phyloP scores from a whole-genome alignment of 768 basidiomycete species.

The Lactarius pseudohatsudake region DNA sequence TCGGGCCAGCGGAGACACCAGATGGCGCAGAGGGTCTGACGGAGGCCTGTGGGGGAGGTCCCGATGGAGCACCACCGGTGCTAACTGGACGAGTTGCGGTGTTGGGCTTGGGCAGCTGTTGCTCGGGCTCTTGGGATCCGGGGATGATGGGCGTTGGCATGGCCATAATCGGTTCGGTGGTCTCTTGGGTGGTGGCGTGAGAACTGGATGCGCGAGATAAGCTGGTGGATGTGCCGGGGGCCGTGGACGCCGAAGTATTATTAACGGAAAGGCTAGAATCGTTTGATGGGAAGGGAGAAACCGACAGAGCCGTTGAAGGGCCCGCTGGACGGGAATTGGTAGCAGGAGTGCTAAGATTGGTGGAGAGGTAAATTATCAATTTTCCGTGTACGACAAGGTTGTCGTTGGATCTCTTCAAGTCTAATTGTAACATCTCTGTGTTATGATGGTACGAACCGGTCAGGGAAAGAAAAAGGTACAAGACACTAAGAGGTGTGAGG shows the following conservation, averaged over 20 bases:
- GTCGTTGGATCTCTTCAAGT: slow-evolving; percentile 98
- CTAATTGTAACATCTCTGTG: slow-evolving; percentile 89
- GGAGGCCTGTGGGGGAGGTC: slow-evolving; percentile 29
- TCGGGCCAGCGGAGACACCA: slow-evolving; percentile 38
- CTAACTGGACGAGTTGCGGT: slow-evolving; percentile 40
- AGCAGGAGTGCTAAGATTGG: slow-evolving; percentile 83
- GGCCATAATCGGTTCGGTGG: slow-evolving; percentile 27
- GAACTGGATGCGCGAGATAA: slow-evolving; percentile 68
- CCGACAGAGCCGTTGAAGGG: slow-evolving; percentile 56
- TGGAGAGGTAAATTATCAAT: slow-evolving; percentile 93
- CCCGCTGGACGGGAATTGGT: slow-evolving; percentile 78
- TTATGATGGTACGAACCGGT: not conserved
- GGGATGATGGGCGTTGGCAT: slow-evolving; percentile 40
- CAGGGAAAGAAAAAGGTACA: not conserved
- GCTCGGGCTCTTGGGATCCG: slow-evolving; percentile 34
- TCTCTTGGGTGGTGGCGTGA: slow-evolving; percentile 56
- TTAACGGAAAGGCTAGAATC: slow-evolving; percentile 61
- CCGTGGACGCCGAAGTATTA: slow-evolving; percentile 40
- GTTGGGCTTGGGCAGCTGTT: slow-evolving; percentile 32
- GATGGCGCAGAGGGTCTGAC: slow-evolving; percentile 41
- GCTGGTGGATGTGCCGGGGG: slow-evolving; percentile 36
- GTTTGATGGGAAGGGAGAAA: slow-evolving; percentile 49
- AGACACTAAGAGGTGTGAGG: not conserved
- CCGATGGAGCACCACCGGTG: slow-evolving; percentile 33
- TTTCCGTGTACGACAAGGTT: slow-evolving; percentile 97